Evolutionary conservation across 2,329 filamentous ascomycete species (phyloP).

Genomic region (Fusarium denticulatum): DNA sequence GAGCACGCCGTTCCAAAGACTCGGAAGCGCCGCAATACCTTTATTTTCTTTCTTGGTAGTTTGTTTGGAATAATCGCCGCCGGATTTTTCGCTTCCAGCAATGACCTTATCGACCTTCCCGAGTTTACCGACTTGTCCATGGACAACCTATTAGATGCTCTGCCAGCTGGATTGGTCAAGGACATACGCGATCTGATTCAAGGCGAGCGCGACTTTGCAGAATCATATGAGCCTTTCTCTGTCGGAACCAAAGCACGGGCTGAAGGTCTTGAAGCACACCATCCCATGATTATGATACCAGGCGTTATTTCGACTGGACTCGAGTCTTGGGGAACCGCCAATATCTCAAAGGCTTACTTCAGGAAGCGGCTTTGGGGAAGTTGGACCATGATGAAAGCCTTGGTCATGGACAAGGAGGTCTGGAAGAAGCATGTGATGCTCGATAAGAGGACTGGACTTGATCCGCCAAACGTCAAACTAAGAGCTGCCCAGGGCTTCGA

Average conservation of each 20-base stretch:
- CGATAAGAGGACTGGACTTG: slow-evolving; percentile 88
- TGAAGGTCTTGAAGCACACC: slow-evolving; percentile 82
- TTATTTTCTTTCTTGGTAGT: slow-evolving; percentile 88
- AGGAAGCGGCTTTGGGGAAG: slow-evolving; percentile 95
- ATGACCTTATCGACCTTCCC: slow-evolving; percentile 86
- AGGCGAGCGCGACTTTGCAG: slow-evolving; percentile 82
- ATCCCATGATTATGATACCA: slow-evolving; percentile 96
- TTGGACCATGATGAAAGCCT: slow-evolving; percentile 98
- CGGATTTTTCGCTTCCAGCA: slow-evolving; percentile 87
- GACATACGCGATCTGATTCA: slow-evolving; percentile 89
- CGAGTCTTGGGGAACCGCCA: slow-evolving; percentile 94
- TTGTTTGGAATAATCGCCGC: slow-evolving; percentile 91
- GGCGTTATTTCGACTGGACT: slow-evolving; percentile 97
- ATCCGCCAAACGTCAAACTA: slow-evolving; percentile 89
- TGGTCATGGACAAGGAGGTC: slow-evolving; percentile 89
- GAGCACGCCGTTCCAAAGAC: slow-evolving; percentile 57
- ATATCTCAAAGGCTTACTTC: slow-evolving; percentile 88
- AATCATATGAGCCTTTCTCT: slow-evolving; percentile 93
- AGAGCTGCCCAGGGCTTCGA: slow-evolving; percentile 96
- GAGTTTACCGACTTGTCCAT: slow-evolving; percentile 79
- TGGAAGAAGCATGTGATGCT: slow-evolving; percentile 99
- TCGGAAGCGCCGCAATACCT: slow-evolving; percentile 78
- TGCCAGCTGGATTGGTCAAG: slow-evolving; percentile 85
- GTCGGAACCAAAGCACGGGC: slow-evolving; percentile 84
- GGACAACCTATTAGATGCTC: slow-evolving; percentile 85